Evolutionary conservation across 768 basidiomycete genomes (phyloP), one percentile per base, ranked within the genome.

Genomic region (Lactifluus piperatus): DNA sequence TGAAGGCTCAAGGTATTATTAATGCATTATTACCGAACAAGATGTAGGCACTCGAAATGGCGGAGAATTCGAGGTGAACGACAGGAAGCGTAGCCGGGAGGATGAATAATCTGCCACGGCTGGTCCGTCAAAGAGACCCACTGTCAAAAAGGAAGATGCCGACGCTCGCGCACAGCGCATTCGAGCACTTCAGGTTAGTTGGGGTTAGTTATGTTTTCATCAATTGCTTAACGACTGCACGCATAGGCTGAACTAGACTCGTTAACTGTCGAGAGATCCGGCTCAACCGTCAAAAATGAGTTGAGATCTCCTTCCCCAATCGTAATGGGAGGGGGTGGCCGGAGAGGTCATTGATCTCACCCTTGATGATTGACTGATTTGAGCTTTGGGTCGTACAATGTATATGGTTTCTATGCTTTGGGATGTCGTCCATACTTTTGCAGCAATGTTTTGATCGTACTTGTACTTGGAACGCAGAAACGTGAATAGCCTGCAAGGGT

Each of bases 401-500:
- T 22, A 20, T 43, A 16, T 8, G 26, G n/a, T 30, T 36, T 10
- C 11, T 48, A 34, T 26, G 32, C 13, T 47, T 20, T 29, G 8
- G 20, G n/a, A 11, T n/a, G 8, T 41, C 16, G 8, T 20, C n/a
- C n/a, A n/a, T n/a, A 20, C 20, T 13, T 44, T 13, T 20, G 0
- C 16, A 18, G 18, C 14, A 39, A 37, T 37, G 13, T 37, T 46
- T 27, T 4, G 5, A 29, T 44, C 41, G 29, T n/a, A n/a, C n/a
- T n/a, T n/a, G n/a, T n/a, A 53, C 20, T 29, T 20, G 39, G 18
- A 10, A 41, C 8, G 10, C 20, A 44, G 22, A 24, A 13, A 11
- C 11, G 43, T 44, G 13, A 9, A 22, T 16, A 24, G 22, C 4
- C 92, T n/a, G 76, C 65, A 7, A 94, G 81, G 13, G 90, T 91